Conservation (phyloP, 2,329 filamentous ascomycete genomes). For the Ophiostoma sp. region DNA sequence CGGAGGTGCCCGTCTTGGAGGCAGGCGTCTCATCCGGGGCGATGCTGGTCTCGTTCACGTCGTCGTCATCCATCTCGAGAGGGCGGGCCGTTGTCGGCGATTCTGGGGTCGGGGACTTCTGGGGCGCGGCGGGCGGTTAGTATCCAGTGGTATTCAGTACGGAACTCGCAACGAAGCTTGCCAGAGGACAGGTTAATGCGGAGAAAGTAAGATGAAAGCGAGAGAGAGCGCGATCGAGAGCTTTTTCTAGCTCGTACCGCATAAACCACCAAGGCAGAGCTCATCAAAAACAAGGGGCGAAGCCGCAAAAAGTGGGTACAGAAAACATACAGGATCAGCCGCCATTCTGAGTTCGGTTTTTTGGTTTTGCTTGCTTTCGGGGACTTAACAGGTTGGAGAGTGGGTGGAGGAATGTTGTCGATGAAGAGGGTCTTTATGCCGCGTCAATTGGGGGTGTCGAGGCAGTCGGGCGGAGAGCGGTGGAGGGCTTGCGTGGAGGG, state of each 20-base stretch:
- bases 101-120: conserved; percentile 53
- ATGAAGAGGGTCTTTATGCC: conserved; percentile 2
- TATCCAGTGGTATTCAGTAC: not conserved
- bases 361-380: not conserved
- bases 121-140: conserved; percentile 21
- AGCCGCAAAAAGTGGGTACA: conserved; percentile 22
- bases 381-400: not conserved
- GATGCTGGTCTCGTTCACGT: conserved; percentile 61
- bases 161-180: not conserved
- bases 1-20: conserved; percentile 32
- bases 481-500: not conserved
- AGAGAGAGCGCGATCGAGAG: not conserved
- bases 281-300: conserved; percentile 12
- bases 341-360: conserved; percentile 19
- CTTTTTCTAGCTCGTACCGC: not conserved
- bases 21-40: conserved; percentile 45
- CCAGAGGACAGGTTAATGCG: not conserved
- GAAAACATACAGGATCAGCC: conserved; percentile 27
- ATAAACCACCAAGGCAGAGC: not conserved
- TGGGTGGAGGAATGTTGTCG: not conserved
- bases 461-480: not conserved
- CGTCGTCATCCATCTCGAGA: conserved; percentile 70
- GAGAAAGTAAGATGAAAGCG: not conserved
- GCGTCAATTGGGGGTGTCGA: not conserved
- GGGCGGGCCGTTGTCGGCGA: conserved; percentile 66